Percentiles rank a stretch among this genome's conserved stretches.
phyloP scores from a whole-genome alignment of 352 stramenopile species.

The Phytophthora pisi region DNA sequence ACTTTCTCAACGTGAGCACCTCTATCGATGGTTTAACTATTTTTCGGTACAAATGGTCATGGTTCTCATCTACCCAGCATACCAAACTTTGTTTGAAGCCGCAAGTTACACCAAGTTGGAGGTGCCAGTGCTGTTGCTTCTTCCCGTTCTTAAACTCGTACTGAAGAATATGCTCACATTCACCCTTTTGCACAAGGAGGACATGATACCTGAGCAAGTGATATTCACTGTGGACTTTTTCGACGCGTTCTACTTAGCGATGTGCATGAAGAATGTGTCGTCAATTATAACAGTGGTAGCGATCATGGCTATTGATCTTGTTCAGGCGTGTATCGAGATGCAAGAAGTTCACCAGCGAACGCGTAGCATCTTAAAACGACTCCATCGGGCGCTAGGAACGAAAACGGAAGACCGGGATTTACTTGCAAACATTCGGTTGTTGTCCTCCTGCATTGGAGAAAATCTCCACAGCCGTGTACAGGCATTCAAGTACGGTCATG shows the following conservation, averaged over 20 bases:
- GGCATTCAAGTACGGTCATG: conserved; percentile 12
- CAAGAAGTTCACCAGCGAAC: conserved; percentile 7
- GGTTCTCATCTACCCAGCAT: conserved; percentile 17
- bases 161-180: conserved; percentile 16
- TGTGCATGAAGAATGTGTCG: conserved; percentile 10
- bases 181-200: conserved; percentile 15
- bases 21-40: conserved; percentile 4
- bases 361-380: background rate
- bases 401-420: background rate
- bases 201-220: conserved; percentile 19
- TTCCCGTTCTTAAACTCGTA: conserved; percentile 10
- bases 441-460: background rate
- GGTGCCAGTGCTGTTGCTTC: conserved; percentile 7
- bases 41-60: conserved; percentile 7
- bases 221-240: conserved; percentile 20
- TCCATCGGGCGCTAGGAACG: background rate
- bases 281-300: conserved; percentile 4
- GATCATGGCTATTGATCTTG: conserved; percentile 4
- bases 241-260: conserved; percentile 12
- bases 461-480: background rate
- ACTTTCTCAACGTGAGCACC: conserved; percentile 6
- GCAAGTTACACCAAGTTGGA: conserved; percentile 6
- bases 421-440: background rate
- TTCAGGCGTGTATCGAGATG: conserved; percentile 10
- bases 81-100: conserved; percentile 12